Evolutionary conservation across 2,329 filamentous ascomycete genomes (phyloP), one percentile per base, ranked within the genome.

Genomic region (Penicillium sp.): DNA sequence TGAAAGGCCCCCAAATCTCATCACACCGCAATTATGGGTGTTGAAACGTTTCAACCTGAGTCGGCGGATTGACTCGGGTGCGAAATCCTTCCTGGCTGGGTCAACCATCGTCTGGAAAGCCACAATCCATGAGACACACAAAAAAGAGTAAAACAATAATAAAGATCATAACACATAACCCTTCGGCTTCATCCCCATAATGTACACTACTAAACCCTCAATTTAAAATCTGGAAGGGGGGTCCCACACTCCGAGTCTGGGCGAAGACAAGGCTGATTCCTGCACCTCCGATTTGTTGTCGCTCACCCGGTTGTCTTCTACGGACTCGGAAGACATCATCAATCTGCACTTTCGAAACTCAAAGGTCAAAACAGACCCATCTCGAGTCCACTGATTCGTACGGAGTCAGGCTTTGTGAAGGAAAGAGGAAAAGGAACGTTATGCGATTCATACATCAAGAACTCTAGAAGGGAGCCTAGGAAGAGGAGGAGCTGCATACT

Each of bases 271-370:
- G 47, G 38, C 40, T 9, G 26, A 56, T 56, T 60, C 53, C 58
- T 56, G 6, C n/a, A 8, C 35, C 44, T 60, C 58, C 53, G 58
- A 56, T 60, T 60, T 56, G 58, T 22, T 45, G 22, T 15, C 19
- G 15, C 24, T 17, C 30, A n/a, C 24, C 26, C 37, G 45, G 44
- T 17, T 28, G 24, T 47, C 3, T 47, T 47, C 22, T 47, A 47
- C 24, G 40, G 40, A 37, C 35, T 13, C 12, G 35, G 35, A 37
- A 44, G 19, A 13, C 44, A 47, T 47, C 44, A 47, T 47, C 15
- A 17, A 47, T 28, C 44, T 47, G 44, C 44, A n/a, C 24, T 47
- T 47, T 28, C 15, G 30, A 28, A 47, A 28, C 42, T 45, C 42
- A 45, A 45, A 45, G 22, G 44, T 17, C 9, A 28, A 28, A 9